phyloP scores from a whole-genome alignment of 768 basidiomycete genomes.

The Pulveroboletus ravenelii region DNA sequence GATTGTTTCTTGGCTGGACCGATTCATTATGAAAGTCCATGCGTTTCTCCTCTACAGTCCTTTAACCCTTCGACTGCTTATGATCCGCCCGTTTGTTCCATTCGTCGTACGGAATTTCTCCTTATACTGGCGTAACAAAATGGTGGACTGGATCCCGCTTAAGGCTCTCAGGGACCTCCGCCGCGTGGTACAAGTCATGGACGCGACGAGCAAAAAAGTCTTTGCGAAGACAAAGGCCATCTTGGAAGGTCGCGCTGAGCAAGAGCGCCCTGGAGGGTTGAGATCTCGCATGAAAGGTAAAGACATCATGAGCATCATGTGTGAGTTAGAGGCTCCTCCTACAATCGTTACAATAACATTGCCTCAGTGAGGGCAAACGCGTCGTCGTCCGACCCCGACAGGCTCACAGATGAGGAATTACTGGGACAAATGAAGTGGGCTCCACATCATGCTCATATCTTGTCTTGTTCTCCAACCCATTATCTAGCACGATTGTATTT shows the following conservation, averaged over 20 bases:
- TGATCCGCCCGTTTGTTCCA: constrained; percentile 32
- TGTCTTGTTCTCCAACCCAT: background rate
- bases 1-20: background rate
- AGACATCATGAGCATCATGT: constrained; percentile 39
- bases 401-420: constrained; percentile 33
- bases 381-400: constrained; percentile 26
- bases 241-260: constrained; percentile 10
- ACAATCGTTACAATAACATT: background rate
- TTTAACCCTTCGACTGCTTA: constrained; percentile 19
- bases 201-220: constrained; percentile 24
- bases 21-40: background rate
- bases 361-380: constrained; percentile 32
- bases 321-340: constrained; percentile 20
- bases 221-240: constrained; percentile 28
- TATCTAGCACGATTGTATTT: constrained; percentile 32
- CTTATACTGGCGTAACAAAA: constrained; percentile 28
- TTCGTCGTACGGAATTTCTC: constrained; percentile 28
- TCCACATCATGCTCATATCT: background rate
- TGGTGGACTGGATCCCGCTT: constrained; percentile 32
- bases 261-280: constrained; percentile 6
- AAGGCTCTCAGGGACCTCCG: constrained; percentile 25
- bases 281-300: constrained; percentile 19
- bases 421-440: constrained; percentile 38
- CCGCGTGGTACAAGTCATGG: constrained; percentile 27
- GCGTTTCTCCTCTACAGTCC: constrained; percentile 16